Conservation (phyloP, 2,329 filamentous ascomycete genomes). For the Seiridium unicorne region DNA sequence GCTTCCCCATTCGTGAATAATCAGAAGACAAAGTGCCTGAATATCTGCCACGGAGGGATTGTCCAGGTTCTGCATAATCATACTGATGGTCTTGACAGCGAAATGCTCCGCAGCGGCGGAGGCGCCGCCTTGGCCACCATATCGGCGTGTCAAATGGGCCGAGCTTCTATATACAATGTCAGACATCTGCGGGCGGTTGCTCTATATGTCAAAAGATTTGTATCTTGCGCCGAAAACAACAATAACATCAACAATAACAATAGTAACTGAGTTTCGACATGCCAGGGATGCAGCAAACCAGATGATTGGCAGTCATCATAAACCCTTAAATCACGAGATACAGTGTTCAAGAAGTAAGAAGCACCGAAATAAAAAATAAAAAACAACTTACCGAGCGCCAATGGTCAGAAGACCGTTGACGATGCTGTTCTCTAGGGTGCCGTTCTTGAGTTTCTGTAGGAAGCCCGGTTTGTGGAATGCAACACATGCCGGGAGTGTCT, state of each 20-base stretch:
- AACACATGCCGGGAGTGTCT: slow-evolving; percentile 60
- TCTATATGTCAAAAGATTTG: no score
- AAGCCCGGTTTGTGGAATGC: slow-evolving; percentile 64
- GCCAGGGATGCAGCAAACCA: no score
- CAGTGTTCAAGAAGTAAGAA: neutral
- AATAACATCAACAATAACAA: no score
- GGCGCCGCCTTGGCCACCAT: slow-evolving; percentile 50
- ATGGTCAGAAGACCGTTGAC: slow-evolving; percentile 58
- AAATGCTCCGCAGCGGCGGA: slow-evolving; percentile 58
- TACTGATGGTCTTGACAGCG: slow-evolving; percentile 54
- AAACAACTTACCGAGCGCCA: slow-evolving; percentile 51
- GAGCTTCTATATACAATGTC: slow-evolving; percentile 44
- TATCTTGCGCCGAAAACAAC: no score
- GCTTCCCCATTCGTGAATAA: slow-evolving; percentile 63
- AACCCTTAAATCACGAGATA: neutral
- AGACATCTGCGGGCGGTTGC: no score
- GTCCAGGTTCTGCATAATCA: slow-evolving; percentile 58
- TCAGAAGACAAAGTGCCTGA: slow-evolving; percentile 58
- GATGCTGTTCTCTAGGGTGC: slow-evolving; percentile 53
- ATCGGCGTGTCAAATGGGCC: slow-evolving; percentile 54
- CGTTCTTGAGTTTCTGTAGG: slow-evolving; percentile 58
- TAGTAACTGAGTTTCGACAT: no score
- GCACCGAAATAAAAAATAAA: slow-evolving; percentile 8
- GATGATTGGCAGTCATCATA: no score
- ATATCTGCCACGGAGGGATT: slow-evolving; percentile 60